Evolutionary conservation across 805 yeast genomes (phyloP).

Genomic region (Myxozyma neotropica): DNA sequence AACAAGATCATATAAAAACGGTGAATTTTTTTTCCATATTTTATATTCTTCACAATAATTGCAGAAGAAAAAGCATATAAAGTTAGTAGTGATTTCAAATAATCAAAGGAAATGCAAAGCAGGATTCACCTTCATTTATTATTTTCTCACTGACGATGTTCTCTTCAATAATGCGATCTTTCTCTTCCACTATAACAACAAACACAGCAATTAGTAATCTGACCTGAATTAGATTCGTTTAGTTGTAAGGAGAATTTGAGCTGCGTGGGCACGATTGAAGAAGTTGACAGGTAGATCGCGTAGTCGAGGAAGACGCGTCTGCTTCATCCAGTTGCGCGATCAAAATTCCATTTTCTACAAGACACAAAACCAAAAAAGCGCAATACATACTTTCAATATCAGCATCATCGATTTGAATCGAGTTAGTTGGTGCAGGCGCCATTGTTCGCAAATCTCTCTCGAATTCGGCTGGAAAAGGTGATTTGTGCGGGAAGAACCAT

Average conservation of each 20-base stretch:
- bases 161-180: constrained; percentile 31
- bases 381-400: constrained; percentile 26
- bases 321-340: not conserved
- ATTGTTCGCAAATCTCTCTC: not conserved
- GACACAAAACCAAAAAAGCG: not conserved
- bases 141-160: constrained; percentile 30
- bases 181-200: constrained; percentile 22
- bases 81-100: no score
- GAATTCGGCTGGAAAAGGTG: no score
- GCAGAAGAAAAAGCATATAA: no score
- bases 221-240: no score
- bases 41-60: constrained; percentile 49
- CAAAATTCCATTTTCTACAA: not conserved
- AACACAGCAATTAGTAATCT: not conserved
- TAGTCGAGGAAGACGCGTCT: not conserved
- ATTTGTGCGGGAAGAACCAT: no score
- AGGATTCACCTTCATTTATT: constrained; percentile 33
- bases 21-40: constrained; percentile 65
- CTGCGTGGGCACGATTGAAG: no score
- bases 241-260: no score
- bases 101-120: no score
- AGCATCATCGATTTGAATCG: constrained; percentile 14
- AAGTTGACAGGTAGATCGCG: not conserved
- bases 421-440: constrained; percentile 30
- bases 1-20: constrained; percentile 56